phyloP scores from a whole-genome alignment of 331 rosid species.

The Malus hybrid region DNA sequence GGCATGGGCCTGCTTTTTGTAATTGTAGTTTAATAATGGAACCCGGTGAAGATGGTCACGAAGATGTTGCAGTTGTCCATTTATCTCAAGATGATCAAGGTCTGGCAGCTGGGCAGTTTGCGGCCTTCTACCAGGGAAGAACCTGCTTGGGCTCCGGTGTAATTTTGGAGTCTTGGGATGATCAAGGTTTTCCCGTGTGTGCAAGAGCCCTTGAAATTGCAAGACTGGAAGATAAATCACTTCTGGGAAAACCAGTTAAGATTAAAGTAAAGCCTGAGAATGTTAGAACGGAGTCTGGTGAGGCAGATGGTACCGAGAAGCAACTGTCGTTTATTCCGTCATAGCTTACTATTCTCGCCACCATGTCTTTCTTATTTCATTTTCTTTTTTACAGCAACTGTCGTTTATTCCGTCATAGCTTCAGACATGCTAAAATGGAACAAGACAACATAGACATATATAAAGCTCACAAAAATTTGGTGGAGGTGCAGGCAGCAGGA shows the following conservation, averaged over 20 bases:
- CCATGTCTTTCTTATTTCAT: too few species aligned
- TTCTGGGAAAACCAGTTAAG: conserved; percentile 84
- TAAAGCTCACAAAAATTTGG: too few species aligned
- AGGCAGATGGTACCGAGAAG: conserved; percentile 19
- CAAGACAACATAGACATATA: too few species aligned
- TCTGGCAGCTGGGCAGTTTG: conserved; percentile 92
- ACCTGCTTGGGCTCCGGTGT: conserved; percentile 86
- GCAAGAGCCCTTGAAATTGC: conserved; percentile 74
- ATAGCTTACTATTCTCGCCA: too few species aligned
- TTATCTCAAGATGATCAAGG: conserved; percentile 87
- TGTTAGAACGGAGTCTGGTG: conserved; percentile 12
- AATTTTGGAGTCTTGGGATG: conserved; percentile 85
- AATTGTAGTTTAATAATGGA: conserved; percentile 57
- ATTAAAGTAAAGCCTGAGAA: conserved; percentile 64
- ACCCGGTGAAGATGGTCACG: conserved; percentile 27
- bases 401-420: too few species aligned
- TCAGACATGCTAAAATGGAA: too few species aligned
- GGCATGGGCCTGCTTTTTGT: conserved; percentile 85
- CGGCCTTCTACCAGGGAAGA: conserved; percentile 72
- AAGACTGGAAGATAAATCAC: conserved; percentile 64
- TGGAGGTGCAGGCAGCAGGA: too few species aligned
- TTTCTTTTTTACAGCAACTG: too few species aligned
- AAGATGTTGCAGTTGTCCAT: conserved; percentile 55
- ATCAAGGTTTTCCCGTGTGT: conserved; percentile 78
- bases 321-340: background rate